A percentile compares a stretch with the other conserved stretches of the same genome.
Evolutionary conservation across 106 monocot species (phyloP).

Genomic region (Chionographis japonica): DNA sequence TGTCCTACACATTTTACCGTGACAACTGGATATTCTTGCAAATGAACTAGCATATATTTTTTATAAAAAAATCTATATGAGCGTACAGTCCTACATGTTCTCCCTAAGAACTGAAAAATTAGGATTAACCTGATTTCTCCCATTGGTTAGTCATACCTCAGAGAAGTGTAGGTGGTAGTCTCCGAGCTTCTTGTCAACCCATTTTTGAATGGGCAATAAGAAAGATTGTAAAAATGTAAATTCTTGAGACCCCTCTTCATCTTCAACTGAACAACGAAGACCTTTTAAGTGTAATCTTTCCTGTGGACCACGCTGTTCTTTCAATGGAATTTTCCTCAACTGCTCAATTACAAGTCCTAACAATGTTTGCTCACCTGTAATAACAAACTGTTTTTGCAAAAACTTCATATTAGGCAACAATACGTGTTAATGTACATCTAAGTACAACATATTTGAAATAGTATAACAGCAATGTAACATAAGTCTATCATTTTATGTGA

Average conservation of each 20-base stretch:
- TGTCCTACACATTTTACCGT: no score
- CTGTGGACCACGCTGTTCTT: slow-evolving; percentile 87
- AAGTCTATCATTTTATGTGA: no score
- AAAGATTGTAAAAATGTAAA: slow-evolving; percentile 79
- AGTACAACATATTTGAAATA: neutral
- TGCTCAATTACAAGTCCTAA: slow-evolving; percentile 60
- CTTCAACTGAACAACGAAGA: slow-evolving; percentile 60
- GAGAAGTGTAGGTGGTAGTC: slow-evolving; percentile 87
- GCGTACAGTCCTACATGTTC: no score
- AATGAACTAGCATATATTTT: no score
- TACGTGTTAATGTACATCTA: neutral
- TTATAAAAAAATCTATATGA: no score
- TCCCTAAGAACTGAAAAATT: no score
- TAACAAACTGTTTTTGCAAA: slow-evolving; percentile 54
- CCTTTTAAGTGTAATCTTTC: slow-evolving; percentile 90
- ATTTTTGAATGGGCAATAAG: slow-evolving; percentile 71
- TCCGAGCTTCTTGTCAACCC: slow-evolving; percentile 78
- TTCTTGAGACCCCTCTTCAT: slow-evolving; percentile 53
- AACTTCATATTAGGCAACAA: slow-evolving; percentile 4
- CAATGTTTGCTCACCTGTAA: slow-evolving; percentile 69
- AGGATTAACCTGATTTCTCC: no score
- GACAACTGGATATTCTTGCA: no score
- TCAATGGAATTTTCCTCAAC: slow-evolving; percentile 79
- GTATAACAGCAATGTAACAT: no score
- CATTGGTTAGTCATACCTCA: slow-evolving; percentile 43